Percentiles rank a stretch among this genome's conserved stretches.
Evolutionary conservation across 2,329 filamentous ascomycete genomes (phyloP).

Genomic region (Camillea tinctor): DNA sequence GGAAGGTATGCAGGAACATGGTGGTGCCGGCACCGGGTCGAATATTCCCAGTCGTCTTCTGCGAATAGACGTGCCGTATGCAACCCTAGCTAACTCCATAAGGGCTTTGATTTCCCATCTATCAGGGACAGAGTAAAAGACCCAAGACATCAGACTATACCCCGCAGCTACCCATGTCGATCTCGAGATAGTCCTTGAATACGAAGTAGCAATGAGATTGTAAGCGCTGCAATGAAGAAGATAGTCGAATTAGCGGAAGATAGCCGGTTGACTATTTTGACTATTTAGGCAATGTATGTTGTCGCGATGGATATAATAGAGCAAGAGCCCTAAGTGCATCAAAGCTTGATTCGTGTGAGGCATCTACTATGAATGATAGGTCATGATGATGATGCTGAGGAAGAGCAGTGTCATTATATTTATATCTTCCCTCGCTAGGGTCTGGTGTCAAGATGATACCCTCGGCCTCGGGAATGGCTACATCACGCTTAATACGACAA

Average conservation of each 20-base stretch:
- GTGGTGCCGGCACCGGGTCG: neutral
- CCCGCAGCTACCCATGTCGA: neutral
- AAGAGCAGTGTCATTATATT: slow-evolving; percentile 8
- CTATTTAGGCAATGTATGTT: neutral
- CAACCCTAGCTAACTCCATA: neutral
- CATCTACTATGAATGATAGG: neutral
- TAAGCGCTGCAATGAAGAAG: neutral
- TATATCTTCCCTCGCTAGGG: slow-evolving; percentile 13
- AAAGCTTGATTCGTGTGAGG: neutral
- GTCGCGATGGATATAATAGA: neutral
- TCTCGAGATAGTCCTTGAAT: neutral
- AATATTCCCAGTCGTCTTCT: neutral
- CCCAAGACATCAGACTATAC: neutral
- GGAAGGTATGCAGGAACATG: neutral
- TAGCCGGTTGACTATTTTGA: neutral
- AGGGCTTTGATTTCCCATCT: slow-evolving; percentile 3
- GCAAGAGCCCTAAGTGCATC: neutral
- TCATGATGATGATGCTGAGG: slow-evolving; percentile 5
- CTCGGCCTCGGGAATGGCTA: slow-evolving; percentile 41
- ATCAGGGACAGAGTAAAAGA: neutral
- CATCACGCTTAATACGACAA: slow-evolving; percentile 38
- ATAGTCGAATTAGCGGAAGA: neutral
- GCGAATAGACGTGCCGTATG: neutral
- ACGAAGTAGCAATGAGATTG: neutral
- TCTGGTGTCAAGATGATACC: slow-evolving; percentile 30